Conservation (phyloP, 176 grass and related monocot species). For the Themeda triandra region DNA sequence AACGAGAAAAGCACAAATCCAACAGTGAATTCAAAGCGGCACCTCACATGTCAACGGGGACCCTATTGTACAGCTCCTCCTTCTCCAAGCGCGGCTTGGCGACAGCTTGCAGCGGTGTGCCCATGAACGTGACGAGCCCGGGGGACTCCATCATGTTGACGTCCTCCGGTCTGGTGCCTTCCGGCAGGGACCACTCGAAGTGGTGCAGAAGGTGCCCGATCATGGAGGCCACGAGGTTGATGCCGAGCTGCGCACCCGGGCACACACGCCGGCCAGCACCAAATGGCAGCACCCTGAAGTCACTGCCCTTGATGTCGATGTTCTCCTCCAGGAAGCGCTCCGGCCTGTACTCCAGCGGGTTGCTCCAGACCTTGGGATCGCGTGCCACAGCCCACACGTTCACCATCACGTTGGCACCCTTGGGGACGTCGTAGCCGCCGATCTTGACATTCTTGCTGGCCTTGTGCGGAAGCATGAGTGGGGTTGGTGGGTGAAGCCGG, state of each 20-base stretch:
- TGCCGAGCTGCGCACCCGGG: constrained; percentile 68
- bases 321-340: constrained; percentile 63
- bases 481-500: constrained; percentile 59
- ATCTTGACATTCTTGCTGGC: constrained; percentile 50
- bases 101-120: constrained; percentile 40
- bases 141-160: constrained; percentile 55
- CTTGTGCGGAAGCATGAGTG: constrained; percentile 80
- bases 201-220: constrained; percentile 68
- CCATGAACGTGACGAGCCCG: constrained; percentile 73
- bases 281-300: constrained; percentile 63
- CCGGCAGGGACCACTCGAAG: constrained; percentile 62
- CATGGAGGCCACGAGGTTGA: constrained; percentile 62
- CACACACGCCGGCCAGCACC: constrained; percentile 62
- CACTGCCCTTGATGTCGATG: constrained; percentile 69
- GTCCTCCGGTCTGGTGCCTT: constrained; percentile 43
- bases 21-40: background rate
- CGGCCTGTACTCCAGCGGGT: constrained; percentile 56
- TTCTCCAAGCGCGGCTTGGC: constrained; percentile 53
- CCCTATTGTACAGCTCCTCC: constrained; percentile 40
- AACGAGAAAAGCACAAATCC: background rate
- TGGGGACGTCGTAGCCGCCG: constrained; percentile 57
- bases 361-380: constrained; percentile 56
- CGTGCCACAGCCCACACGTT: constrained; percentile 70
- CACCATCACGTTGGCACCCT: constrained; percentile 61
- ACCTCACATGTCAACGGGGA: constrained; percentile 50